Evolutionary conservation across 345 rosid genomes (phyloP), one percentile per base, ranked within the genome.

Genomic region (Nasturtium officinale): DNA sequence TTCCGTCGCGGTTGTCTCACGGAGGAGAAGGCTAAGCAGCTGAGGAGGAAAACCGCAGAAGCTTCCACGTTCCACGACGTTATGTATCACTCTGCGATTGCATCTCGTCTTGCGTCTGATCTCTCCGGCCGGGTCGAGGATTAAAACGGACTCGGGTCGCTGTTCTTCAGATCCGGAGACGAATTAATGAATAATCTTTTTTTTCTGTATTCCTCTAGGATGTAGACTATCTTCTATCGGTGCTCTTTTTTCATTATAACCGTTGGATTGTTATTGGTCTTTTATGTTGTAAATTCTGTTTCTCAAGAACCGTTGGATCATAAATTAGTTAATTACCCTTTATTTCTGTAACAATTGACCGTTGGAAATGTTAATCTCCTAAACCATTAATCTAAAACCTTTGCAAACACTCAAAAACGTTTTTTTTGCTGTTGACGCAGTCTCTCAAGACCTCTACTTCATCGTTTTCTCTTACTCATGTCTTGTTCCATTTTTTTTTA

Each of bases 31-130:
- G 96, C 92, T 55, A 83, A 43, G 60, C 80, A 81, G 78, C 73
- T 89, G 12, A 58, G 96, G 56, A 81, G 62, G 82, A 83, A 84
- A 83, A 85, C 80, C 8, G 62, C 65, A 59, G 96, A 83, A 78
- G 75, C 74, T 9, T 71, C 76, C 37, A 60, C 91, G 16, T 83
- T 77, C 62, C 97, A 86, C 33, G 93, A 89, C 40, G 85, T 43
- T 46, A 91, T 91, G 96, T 89, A 91, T 66, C 93, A 89, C 73
- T 89, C 92, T 1, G 88, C 90, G 37, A 86, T 89, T 65, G 96
- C 92, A 1, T 80, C 92, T 25, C 84, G 96, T 6, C 85, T 89
- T 33, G 96, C 92, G 4, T 83, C 83, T 16, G 92, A 87, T 56
- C 12, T 72, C 45, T 78, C 86, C 28, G 72, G 42, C 45, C 78